Evolutionary conservation across 192 early-diverging fungal genomes (phyloP), one percentile per base, ranked within the genome.

Genomic region (Rhizoclosmatium globosum): DNA sequence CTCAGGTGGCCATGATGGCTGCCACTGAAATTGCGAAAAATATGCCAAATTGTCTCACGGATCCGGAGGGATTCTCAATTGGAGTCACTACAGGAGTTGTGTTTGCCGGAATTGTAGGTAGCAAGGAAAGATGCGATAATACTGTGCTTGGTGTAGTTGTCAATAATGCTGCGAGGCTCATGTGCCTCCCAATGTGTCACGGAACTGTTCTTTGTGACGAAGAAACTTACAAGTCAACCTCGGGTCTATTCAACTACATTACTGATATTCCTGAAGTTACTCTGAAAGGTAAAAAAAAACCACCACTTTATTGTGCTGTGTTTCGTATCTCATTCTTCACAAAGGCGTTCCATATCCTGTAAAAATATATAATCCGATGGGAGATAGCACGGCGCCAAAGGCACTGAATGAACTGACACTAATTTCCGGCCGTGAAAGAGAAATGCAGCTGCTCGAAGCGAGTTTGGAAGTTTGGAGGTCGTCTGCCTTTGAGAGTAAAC

Each of bases 121-220:
- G 19, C 67, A 68, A 68, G 44, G 42, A 68, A 46, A 43, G 67
- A 13, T 68, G 67, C 45, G 67, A 68, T 43, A 68, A 53, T 17
- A 83, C 82, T 2, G 46, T 80, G 2, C 41, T 83, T 0, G 82
- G 82, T 13, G 71, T 77, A 9, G 62, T 57, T 0, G 82, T 83
- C 47, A 83, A 83, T 42, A 74, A 74, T 64, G 73, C 73, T 9
- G 73, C 73, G 19, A 43, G 73, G n/a, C n/a, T 74, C 7, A 74
- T 74, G 73, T 58, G 73, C 38, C 61, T 74, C 15, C 56, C 23
- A n/a, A 41, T 47, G 44, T 74, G 73, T 45, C 47, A 64, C 6
- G 73, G 73, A 11, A 64, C 56, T 19, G 60, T 74, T 60, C 44
- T 74, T 13, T 74, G 73, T 46, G 73, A 74, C 56, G 17, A 46